Evolutionary conservation across 139 green algal genomes (phyloP).

Genomic region (Zygnema cylindricum): DNA sequence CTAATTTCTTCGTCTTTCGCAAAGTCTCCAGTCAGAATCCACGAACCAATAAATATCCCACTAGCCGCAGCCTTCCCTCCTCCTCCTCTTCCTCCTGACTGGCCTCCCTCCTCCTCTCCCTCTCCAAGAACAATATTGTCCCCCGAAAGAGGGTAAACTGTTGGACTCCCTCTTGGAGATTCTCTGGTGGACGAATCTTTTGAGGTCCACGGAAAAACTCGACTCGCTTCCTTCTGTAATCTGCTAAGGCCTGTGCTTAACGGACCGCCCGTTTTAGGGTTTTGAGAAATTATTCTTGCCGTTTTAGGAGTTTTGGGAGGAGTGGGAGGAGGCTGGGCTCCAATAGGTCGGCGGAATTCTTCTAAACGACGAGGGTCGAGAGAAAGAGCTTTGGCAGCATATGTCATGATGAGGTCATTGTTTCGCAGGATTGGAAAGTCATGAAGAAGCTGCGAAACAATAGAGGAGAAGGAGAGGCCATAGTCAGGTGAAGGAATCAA

Average conservation of each 20-base stretch:
- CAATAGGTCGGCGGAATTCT: not conserved
- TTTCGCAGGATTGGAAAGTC: slow-evolving; percentile 30
- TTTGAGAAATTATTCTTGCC: not conserved
- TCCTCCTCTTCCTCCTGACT: not conserved
- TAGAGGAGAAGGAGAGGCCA: too few species aligned
- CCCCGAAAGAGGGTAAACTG: not conserved
- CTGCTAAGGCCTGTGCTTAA: not conserved
- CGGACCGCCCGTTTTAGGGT: not conserved
- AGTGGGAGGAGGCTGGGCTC: not conserved
- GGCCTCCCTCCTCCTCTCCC: not conserved
- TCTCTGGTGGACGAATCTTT: not conserved
- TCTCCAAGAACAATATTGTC: not conserved
- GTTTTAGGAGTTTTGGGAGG: too few species aligned
- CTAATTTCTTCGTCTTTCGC: slow-evolving; percentile 29
- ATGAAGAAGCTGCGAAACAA: slow-evolving; percentile 50
- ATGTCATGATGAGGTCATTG: slow-evolving; percentile 46
- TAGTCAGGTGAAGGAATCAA: too few species aligned
- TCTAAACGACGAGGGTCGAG: not conserved
- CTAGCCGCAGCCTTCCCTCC: not conserved
- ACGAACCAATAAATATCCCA: not conserved
- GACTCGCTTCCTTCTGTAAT: not conserved
- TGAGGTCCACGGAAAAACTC: not conserved
- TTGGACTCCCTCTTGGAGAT: slow-evolving; percentile 7
- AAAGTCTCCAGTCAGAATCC: slow-evolving; percentile 31
- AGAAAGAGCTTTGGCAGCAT: slow-evolving; percentile 46